Base-by-base conservation (phyloP, 108 stramenopile species). In the Cyclotella cryptica region DNA sequence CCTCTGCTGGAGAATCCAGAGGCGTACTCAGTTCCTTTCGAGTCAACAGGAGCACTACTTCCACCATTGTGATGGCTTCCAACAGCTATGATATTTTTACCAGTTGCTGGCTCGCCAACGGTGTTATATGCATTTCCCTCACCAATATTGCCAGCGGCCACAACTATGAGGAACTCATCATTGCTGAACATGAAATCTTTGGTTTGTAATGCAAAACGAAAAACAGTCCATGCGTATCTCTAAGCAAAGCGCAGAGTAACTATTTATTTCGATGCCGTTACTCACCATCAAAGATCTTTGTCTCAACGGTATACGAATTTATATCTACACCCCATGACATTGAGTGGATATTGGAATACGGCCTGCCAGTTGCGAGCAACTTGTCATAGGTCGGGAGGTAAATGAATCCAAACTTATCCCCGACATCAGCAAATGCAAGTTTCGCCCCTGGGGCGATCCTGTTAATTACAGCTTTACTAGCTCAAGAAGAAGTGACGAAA, bases 271-370 rank as follows among this genome's bases (percentile, higher is more conserved):
- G 35, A 35, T 35, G 2, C 6, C 35, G 35, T 35, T 35, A 17
- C 35, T 61, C 35, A 61, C 60, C 53, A 63, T 84, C 83, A 72
- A 75, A 75, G 42, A 77, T 74, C 28, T 63, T 57, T 14, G 74
- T 79, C 15, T 68, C 57, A 7, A 35, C 61, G n/a, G 79, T 72
- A 55, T 84, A 84, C 29, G 15, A 59, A 40, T 74, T 76, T 4
- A 69, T 29, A 0, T 69, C 43, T 8, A 62, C 61, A 18, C 86
- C 86, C 86, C 86, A 87, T 22, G 66, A 69, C 4, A 84, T 80
- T 4, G 86, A 84, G 63, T 87, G 86, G 29, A 87, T 61, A 22
- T 72, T 58, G 14, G 83, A 69, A 27, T 72, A 35, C n/a, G 75
- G 64, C 9, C 49, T n/a, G 22, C 78, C 78, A 27, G 71, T 60